Base-by-base conservation (phyloP, 768 basidiomycete species). In the Boletus rubropictus region DNA sequence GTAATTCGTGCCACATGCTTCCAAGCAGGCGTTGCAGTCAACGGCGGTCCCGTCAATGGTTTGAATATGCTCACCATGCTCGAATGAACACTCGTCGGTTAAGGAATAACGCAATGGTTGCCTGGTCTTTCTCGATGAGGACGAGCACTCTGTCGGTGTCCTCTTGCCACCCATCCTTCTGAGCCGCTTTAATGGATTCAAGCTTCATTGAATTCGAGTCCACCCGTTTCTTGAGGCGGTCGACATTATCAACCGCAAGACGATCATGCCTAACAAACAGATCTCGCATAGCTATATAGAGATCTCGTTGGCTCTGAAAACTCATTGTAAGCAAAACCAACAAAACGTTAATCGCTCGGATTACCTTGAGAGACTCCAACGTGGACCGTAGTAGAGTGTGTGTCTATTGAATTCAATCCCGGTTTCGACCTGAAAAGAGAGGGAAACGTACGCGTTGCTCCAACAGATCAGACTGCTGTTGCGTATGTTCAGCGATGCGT, bases 1-100 rank as follows among this genome's bases (percentile, higher is more conserved):
- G 82, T n/a, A 95, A 74, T 65, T 97, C 93, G 58, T 95, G 89
- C 92, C 93, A 97, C 78, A 96, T 80, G 54, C 93, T 92, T 55
- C 27, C 42, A 32, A 20, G 27, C n/a, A 32, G 38, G 43, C 41
- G 15, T 35, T 31, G 37, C 36, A 44, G 42, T 56, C 50, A 50
- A 37, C 32, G 34, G 46, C 17, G 31, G 25, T 39, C 47, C 35
- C 9, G 21, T 29, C 6, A 27, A 21, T 34, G 36, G 6, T 9
- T 36, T 24, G 21, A 14, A 43, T 37, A 31, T 5, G 63, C 81
- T 59, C 59, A 92, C 89, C 84, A 89, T 46, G 86, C 85, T 44
- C 89, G 82, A 48, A 95, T 85, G 61, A 93, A 96, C 9, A 93
- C 81, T 17, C 95, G 74, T 43, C 95, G 71, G 49, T 78, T 81